These are phyloP conservation scores for Scheffersomyces ergatensis DNA, from an alignment of 805 yeast species.

Conservation along the genomic window DNA sequence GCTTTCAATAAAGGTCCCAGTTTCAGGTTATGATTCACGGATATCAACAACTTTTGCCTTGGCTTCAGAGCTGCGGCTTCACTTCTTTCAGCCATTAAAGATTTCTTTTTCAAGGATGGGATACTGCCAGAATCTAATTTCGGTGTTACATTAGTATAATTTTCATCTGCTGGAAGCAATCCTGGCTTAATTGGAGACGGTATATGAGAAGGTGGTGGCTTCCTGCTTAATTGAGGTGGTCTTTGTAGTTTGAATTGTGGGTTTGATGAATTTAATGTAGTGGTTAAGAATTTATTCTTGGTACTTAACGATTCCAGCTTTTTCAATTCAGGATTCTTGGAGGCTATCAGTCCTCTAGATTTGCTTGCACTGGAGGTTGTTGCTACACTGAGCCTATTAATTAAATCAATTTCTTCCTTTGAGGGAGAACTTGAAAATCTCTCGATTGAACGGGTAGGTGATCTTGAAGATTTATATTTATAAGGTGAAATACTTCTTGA, in stretches of 20 bases:
- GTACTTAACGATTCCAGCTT: conserved; percentile 8
- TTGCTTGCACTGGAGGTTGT: conserved; percentile 31
- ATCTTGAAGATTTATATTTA: neutral
- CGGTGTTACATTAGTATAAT: conserved; percentile 7
- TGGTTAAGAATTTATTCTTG: conserved; percentile 34
- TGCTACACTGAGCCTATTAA: conserved; percentile 23
- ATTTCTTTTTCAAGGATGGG: conserved; percentile 23
- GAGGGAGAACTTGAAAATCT: neutral
- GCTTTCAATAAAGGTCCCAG: neutral
- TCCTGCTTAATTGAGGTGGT: conserved; percentile 2
- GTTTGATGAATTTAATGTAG: conserved; percentile 31
- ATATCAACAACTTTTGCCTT: conserved; percentile 18
- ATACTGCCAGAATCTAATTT: conserved; percentile 14
- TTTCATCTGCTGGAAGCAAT: conserved; percentile 7
- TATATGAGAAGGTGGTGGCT: neutral
- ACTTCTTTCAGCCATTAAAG: conserved; percentile 25
- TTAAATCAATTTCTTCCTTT: conserved; percentile 1
- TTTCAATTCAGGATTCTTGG: neutral
- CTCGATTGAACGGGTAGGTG: neutral
- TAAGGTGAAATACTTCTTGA: neutral
- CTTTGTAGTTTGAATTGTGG: conserved; percentile 20
- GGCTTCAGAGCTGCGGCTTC: conserved; percentile 24
- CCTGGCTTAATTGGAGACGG: neutral
- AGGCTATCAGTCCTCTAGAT: conserved; percentile 2
- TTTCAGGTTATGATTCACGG: neutral